A percentile compares a stretch with the other conserved stretches of the same genome.
phyloP scores from a whole-genome alignment of 2,329 filamentous ascomycete genomes.

The Alternaria longipes region DNA sequence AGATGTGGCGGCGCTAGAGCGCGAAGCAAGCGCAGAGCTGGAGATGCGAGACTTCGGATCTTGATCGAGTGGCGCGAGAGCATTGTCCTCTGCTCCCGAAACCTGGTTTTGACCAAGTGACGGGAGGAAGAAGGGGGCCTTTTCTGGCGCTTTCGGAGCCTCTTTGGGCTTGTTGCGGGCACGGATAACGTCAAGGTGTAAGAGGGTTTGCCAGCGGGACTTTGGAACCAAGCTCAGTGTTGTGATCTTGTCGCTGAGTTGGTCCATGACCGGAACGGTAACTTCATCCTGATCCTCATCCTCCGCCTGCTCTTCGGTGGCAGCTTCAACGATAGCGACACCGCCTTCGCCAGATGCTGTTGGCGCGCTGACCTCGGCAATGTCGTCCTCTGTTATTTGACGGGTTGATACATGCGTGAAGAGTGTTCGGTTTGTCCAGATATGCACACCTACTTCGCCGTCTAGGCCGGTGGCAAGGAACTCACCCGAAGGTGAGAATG shows the following conservation, averaged over 20 bases:
- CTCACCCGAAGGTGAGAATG: conserved; percentile 90
- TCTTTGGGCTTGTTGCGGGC: conserved; percentile 94
- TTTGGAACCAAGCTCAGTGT: conserved; percentile 90
- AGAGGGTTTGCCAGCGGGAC: conserved; percentile 90
- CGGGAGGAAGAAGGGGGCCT: conserved; percentile 94
- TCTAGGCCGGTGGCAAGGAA: conserved; percentile 91
- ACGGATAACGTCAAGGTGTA: conserved; percentile 90
- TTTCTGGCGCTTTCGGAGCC: conserved; percentile 88
- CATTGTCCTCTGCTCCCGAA: conserved; percentile 22
- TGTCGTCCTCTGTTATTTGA: conserved; percentile 81
- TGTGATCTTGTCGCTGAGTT: conserved; percentile 82
- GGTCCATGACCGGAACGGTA: conserved; percentile 68
- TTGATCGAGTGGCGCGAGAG: conserved; percentile 22
- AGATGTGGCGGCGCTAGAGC: conserved; percentile 38
- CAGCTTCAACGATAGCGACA: conserved; percentile 76
- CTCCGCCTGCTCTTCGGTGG: conserved; percentile 66
- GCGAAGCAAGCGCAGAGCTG: conserved; percentile 44
- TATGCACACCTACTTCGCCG: conserved; percentile 83
- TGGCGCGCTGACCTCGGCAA: conserved; percentile 71
- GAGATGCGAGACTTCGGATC: conserved; percentile 45
- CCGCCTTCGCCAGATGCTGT: conserved; percentile 86
- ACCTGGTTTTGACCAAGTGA: conserved; percentile 60
- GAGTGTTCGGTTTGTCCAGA: conserved; percentile 94
- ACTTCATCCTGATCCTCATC: conserved; percentile 56
- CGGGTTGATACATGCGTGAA: conserved; percentile 89